Evolutionary conservation across 2,329 filamentous ascomycete species (phyloP).

Genomic region (Monilinia fructicola): DNA sequence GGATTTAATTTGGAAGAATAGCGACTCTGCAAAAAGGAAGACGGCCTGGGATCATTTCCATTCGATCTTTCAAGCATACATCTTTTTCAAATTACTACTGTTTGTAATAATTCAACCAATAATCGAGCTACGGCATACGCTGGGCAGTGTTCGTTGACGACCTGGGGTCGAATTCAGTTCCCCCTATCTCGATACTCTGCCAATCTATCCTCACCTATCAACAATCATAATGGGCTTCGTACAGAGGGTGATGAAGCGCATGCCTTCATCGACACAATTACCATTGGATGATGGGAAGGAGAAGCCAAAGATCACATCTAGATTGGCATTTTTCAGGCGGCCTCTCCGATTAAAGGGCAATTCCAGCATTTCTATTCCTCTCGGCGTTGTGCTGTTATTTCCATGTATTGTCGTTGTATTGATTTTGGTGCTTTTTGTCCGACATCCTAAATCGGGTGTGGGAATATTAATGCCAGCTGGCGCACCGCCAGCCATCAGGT

Average conservation of each 20-base stretch:
- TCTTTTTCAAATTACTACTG: background rate
- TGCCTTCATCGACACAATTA: slow-evolving; percentile 48
- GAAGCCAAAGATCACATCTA: slow-evolving; percentile 45
- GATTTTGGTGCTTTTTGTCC: slow-evolving; percentile 85
- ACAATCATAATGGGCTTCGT: slow-evolving; percentile 50
- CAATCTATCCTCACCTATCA: slow-evolving; percentile 20
- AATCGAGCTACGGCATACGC: slow-evolving; percentile 17
- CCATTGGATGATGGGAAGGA: slow-evolving; percentile 48
- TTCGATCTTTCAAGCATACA: slow-evolving; percentile 1
- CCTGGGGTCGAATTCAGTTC: slow-evolving; percentile 25
- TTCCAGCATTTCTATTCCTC: slow-evolving; percentile 86
- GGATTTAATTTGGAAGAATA: slow-evolving; percentile 13
- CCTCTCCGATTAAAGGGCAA: slow-evolving; percentile 88
- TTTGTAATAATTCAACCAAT: slow-evolving; percentile 8
- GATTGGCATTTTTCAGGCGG: slow-evolving; percentile 78
- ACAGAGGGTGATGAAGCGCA: slow-evolving; percentile 52
- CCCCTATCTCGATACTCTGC: slow-evolving; percentile 36
- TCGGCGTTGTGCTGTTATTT: slow-evolving; percentile 90
- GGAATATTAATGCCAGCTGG: slow-evolving; percentile 85
- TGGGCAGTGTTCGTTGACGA: slow-evolving; percentile 25
- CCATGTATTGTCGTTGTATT: slow-evolving; percentile 87
- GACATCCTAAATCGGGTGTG: slow-evolving; percentile 79
- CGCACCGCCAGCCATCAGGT: slow-evolving; percentile 87
- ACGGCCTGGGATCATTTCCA: background rate
- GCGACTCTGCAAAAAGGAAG: slow-evolving; percentile 13